phyloP scores from a whole-genome alignment of 306 rosid species.

The Malus sieversii region DNA sequence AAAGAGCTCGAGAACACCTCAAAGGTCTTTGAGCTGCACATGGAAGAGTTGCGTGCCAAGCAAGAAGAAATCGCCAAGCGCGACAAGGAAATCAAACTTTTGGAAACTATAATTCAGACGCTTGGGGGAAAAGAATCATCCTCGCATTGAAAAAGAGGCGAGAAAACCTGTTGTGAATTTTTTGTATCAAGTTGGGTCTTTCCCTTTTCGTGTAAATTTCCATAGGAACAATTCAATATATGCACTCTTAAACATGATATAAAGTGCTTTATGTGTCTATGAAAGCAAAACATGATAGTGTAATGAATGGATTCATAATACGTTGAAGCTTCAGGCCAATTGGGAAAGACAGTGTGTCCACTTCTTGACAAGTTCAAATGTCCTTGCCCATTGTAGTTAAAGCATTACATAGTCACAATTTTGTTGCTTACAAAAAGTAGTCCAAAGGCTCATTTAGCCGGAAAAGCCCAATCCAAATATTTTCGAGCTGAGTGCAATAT shows the following conservation, averaged over 20 bases:
- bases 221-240: slow-evolving; percentile 11
- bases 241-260: not conserved
- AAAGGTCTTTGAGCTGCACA: slow-evolving; percentile 86
- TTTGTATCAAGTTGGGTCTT: not conserved
- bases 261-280: not conserved
- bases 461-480: not conserved
- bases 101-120: slow-evolving; percentile 80
- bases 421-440: not conserved
- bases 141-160: slow-evolving; percentile 22
- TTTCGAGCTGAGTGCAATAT: not conserved
- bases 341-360: too few relatives aligned
- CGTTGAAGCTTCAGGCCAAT: too few relatives aligned
- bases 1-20: slow-evolving; percentile 94
- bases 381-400: not conserved
- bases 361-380: too few relatives aligned
- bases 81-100: slow-evolving; percentile 71
- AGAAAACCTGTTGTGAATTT: not conserved
- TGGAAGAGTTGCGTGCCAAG: slow-evolving; percentile 89
- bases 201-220: slow-evolving; percentile 20
- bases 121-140: slow-evolving; percentile 58
- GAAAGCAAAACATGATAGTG: too few relatives aligned
- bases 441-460: not conserved
- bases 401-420: too few relatives aligned
- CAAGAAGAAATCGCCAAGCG: slow-evolving; percentile 80
- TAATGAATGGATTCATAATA: too few relatives aligned